A percentile compares a stretch with the other conserved stretches of the same genome.
Conservation (phyloP, 2,329 filamentous ascomycete species). For the Monosporascus sp. region DNA sequence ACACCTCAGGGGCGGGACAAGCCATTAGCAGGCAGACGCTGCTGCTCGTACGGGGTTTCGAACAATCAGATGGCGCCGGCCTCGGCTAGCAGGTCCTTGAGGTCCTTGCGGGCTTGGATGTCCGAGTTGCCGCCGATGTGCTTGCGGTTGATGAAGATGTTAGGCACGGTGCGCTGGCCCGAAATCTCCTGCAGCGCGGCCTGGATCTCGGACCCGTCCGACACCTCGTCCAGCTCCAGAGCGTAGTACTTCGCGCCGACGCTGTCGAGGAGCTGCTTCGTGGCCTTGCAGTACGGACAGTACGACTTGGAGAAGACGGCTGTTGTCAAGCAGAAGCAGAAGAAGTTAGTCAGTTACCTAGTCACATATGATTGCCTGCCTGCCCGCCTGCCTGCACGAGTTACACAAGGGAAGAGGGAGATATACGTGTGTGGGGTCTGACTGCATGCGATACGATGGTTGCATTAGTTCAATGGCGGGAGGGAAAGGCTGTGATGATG, state of each 20-base stretch:
- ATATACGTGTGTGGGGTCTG: too few species aligned
- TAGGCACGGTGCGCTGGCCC: conserved; percentile 84
- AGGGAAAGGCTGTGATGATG: background rate
- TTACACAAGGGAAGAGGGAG: too few species aligned
- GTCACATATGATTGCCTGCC: too few species aligned
- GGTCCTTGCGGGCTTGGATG: conserved; percentile 61
- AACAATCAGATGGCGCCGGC: conserved; percentile 54
- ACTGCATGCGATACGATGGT: background rate
- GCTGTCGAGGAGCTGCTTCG: conserved; percentile 69
- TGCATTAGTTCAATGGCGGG: background rate
- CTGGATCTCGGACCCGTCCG: conserved; percentile 79
- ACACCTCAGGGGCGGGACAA: too few species aligned
- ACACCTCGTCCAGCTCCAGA: conserved; percentile 79
- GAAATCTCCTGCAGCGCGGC: conserved; percentile 74
- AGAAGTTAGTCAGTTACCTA: conserved; percentile 4
- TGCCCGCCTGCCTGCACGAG: too few species aligned
- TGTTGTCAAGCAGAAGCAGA: conserved; percentile 23
- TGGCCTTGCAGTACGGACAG: conserved; percentile 84
- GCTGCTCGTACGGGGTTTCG: too few species aligned
- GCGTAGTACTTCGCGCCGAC: conserved; percentile 66
- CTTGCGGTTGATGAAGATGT: conserved; percentile 85
- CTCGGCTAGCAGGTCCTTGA: conserved; percentile 59
- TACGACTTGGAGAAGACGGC: conserved; percentile 96
- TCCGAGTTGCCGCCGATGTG: conserved; percentile 98
- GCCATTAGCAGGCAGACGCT: too few species aligned